Base-by-base conservation (phyloP, 2,329 filamentous ascomycete species). In the Sarocladium brachiariae region DNA sequence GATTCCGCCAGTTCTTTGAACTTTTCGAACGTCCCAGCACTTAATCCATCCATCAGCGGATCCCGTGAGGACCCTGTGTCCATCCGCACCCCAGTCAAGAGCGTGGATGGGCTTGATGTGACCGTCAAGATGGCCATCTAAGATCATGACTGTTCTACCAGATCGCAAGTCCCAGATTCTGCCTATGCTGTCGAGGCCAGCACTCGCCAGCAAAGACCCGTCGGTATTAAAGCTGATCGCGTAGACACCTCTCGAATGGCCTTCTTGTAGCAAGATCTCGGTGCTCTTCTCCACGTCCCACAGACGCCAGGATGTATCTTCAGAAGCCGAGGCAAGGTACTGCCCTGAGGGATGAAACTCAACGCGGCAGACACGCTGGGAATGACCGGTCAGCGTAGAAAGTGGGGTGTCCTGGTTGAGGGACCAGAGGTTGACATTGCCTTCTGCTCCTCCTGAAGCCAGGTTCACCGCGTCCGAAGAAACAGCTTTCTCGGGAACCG, bases 1-100 rank as follows among this genome's bases (percentile, higher is more conserved):
- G 43, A 99, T 86, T 16, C 87, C 88, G 11, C 89, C 92, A 0
- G 81, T 85, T 55, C 84, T 84, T 59, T 87, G 81, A 46, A 97
- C 91, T 60, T 93, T 92, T 41, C 93, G 83, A 49, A 99, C 77
- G 63, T 99, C 93, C 93, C 93, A 99, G 69, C 92, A 96, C 68
- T 96, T 97, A 61, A 96, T 84, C 80, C 93, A 97, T 16, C 92
- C 92, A 63, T 99, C 93, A 2, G 85, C 89, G 13, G 90, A 95
- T 1, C 90, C 91, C 0, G 90, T 90, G n/a, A 97, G 74, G 8
- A 97, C 81, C n/a, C 93, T 83, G 65, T 96, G 85, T 5, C 92
- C 90, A 63, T 99, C 93, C 0, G 84, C 78, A 52, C 87, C 84
- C 93, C 95, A 99, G 66, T 96, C 91, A 5, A 97, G 73, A 1